These are phyloP conservation scores for Ogataea thermomethanolica DNA, from an alignment of 805 yeast species.

Conservation along the genomic window DNA sequence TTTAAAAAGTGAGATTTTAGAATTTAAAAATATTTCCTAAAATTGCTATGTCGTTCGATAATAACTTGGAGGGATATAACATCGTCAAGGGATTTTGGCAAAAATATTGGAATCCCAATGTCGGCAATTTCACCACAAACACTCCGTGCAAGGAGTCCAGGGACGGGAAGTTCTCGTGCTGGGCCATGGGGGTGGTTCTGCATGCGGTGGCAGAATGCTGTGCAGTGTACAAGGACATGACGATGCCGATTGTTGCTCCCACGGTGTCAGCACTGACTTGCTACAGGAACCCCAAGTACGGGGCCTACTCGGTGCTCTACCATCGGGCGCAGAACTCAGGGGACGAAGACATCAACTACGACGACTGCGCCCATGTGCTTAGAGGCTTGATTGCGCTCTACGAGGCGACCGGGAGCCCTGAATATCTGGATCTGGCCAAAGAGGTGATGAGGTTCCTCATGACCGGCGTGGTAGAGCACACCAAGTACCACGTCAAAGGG, in stretches of 20 bases:
- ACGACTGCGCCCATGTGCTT: slow-evolving; percentile 76
- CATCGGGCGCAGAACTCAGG: slow-evolving; percentile 48
- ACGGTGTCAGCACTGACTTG: slow-evolving; percentile 46
- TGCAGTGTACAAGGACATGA: slow-evolving; percentile 47
- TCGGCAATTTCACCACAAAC: slow-evolving; percentile 38
- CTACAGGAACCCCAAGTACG: slow-evolving; percentile 48
- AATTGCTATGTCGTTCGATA: slow-evolving; percentile 24
- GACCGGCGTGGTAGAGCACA: slow-evolving; percentile 60
- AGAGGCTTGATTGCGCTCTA: slow-evolving; percentile 61
- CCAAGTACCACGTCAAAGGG: slow-evolving; percentile 51
- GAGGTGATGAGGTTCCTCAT: slow-evolving; percentile 59
- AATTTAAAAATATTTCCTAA: too few species aligned
- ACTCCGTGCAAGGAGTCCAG: slow-evolving; percentile 44
- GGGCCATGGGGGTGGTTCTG: slow-evolving; percentile 65
- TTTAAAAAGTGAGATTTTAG: not conserved
- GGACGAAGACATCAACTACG: slow-evolving; percentile 64
- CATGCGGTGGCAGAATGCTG: slow-evolving; percentile 70
- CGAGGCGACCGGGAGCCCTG: slow-evolving; percentile 58
- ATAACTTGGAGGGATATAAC: slow-evolving; percentile 36
- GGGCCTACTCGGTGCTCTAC: slow-evolving; percentile 63
- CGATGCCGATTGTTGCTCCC: slow-evolving; percentile 50
- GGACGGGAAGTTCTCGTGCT: slow-evolving; percentile 54
- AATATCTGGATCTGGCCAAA: slow-evolving; percentile 52
- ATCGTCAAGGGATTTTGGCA: slow-evolving; percentile 41
- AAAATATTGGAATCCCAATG: slow-evolving; percentile 37